Conservation (phyloP, 2,329 filamentous ascomycete genomes). For the Botryosphaeria dothidea region DNA sequence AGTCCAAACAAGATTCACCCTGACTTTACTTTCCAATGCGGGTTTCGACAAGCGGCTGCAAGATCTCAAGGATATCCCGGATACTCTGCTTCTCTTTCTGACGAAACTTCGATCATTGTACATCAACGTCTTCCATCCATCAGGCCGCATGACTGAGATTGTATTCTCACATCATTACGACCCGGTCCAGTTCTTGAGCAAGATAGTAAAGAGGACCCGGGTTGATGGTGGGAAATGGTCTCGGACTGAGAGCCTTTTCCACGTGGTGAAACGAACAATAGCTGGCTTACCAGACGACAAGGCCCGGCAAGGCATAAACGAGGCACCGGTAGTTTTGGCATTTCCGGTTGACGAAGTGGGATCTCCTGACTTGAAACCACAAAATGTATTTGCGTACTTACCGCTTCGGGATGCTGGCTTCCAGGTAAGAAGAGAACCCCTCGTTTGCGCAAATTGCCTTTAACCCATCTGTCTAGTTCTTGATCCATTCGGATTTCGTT, state of each 20-base stretch:
- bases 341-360: slow-evolving; percentile 43
- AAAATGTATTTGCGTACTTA: slow-evolving; percentile 50
- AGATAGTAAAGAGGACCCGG: neutral
- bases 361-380: slow-evolving; percentile 40
- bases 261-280: neutral
- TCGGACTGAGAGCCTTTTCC: neutral
- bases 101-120: neutral
- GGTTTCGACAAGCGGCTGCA: neutral
- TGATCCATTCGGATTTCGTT: neutral
- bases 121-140: neutral
- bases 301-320: neutral
- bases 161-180: neutral
- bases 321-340: slow-evolving; percentile 45
- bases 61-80: neutral
- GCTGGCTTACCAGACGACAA: neutral
- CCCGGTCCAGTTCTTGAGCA: neutral
- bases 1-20: slow-evolving; percentile 25
- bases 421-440: slow-evolving; percentile 33
- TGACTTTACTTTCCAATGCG: slow-evolving; percentile 11
- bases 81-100: slow-evolving; percentile 14
- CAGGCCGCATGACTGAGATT: neutral
- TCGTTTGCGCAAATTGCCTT: neutral
- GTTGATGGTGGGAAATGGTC: neutral
- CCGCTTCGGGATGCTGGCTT: slow-evolving; percentile 47
- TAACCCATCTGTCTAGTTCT: neutral